A percentile compares a stretch with the other conserved stretches of the same genome.
Conservation (phyloP, 78 protist genomes). For the Thecamonas trahens region DNA sequence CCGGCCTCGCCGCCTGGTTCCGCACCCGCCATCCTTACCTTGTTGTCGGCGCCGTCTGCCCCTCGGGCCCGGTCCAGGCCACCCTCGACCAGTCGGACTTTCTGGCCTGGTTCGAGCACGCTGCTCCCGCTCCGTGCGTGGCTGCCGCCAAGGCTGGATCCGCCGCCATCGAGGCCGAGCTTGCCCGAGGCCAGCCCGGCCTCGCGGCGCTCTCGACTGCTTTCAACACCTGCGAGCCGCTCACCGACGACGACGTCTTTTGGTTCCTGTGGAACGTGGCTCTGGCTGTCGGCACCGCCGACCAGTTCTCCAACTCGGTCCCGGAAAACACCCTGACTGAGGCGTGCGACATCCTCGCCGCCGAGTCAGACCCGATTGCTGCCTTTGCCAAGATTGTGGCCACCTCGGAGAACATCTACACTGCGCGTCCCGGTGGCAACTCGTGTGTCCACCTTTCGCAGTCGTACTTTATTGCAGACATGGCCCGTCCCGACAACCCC, state of each 20-base stretch:
- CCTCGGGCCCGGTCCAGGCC: conserved; percentile 24
- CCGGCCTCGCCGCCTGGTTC: conserved; percentile 10
- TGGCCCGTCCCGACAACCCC: too few species aligned
- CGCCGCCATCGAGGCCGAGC: not conserved
- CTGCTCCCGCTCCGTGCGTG: not conserved
- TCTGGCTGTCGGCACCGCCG: too few species aligned
- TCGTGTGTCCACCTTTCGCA: not conserved
- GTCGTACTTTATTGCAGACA: not conserved
- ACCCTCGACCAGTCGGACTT: not conserved
- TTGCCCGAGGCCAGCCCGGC: too few species aligned
- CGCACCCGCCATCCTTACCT: conserved; percentile 12
- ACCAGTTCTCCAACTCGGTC: too few species aligned
- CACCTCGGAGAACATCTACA: not conserved
- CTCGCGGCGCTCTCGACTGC: too few species aligned
- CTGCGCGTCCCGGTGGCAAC: not conserved
- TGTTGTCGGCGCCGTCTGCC: not conserved
- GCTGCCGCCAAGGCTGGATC: not conserved
- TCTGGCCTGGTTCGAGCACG: not conserved
- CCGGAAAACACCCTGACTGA: too few species aligned
- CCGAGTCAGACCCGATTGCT: not conserved
- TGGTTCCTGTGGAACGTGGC: too few species aligned
- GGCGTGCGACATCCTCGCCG: too few species aligned
- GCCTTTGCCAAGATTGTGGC: not conserved
- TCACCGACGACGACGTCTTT: too few species aligned
- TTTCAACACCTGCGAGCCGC: too few species aligned